Percentiles rank a stretch among this genome's conserved stretches.
Evolutionary conservation across 192 early-diverging fungal species (phyloP).

Genomic region (Geranomyces michiganensis): DNA sequence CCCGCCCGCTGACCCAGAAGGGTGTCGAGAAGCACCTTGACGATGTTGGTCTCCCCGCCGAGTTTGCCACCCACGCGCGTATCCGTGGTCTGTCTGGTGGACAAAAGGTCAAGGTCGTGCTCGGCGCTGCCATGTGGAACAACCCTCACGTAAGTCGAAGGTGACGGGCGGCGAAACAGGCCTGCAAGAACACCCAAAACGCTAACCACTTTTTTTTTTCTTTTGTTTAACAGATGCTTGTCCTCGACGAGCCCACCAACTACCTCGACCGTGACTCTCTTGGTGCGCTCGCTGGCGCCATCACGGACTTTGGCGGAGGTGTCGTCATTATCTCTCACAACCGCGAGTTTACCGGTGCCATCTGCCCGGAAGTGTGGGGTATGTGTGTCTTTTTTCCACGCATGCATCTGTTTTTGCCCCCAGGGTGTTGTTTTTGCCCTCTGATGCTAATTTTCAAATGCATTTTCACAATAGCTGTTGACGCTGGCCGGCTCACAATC

Average conservation of each 20-base stretch:
- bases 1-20: conserved; percentile 69
- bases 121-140: conserved; percentile 84
- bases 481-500: conserved; percentile 60
- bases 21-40: conserved; percentile 70
- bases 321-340: conserved; percentile 85
- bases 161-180: no score
- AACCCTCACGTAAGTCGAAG: conserved; percentile 59
- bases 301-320: conserved; percentile 77
- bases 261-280: conserved; percentile 79
- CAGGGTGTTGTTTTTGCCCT: no score
- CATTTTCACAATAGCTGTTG: no score
- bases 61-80: conserved; percentile 77
- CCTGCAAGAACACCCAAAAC: no score
- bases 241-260: conserved; percentile 77
- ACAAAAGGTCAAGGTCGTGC: conserved; percentile 87
- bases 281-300: conserved; percentile 74
- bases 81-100: conserved; percentile 79
- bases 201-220: no score
- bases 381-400: no score
- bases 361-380: conserved; percentile 75
- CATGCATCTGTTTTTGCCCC: no score
- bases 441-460: no score
- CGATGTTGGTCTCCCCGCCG: conserved; percentile 75
- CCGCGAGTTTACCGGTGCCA: conserved; percentile 75
- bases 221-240: conserved; percentile 53